Conservation (phyloP, 257 asterid species). For the Solanum neorickii region DNA sequence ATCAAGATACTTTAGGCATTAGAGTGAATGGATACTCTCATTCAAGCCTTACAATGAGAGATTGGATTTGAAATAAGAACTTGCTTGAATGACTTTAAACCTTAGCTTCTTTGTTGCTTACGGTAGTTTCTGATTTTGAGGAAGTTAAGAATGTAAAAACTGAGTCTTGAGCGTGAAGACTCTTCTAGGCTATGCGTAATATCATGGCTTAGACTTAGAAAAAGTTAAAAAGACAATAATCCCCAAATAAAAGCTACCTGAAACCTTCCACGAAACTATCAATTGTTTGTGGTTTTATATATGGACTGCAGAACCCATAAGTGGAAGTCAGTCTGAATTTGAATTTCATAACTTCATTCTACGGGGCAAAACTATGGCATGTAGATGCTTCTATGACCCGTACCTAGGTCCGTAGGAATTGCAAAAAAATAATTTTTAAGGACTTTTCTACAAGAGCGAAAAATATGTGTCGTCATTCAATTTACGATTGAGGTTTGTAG, state of each 20-base stretch:
- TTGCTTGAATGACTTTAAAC: neutral
- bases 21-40: neutral
- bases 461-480: neutral
- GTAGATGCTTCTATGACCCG: neutral
- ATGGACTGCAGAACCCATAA: neutral
- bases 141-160: too few species aligned
- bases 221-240: neutral
- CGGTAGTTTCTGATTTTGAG: neutral
- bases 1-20: neutral
- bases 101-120: neutral
- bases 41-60: neutral
- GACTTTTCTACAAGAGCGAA: neutral
- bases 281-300: neutral
- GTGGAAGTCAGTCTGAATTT: neutral
- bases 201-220: neutral
- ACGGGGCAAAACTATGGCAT: neutral
- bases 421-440: too few species aligned
- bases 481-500: neutral
- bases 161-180: neutral
- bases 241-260: neutral
- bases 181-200: neutral
- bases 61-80: neutral
- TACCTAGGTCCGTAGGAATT: neutral
- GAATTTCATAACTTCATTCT: neutral
- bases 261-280: neutral